Evolutionary conservation across 805 yeast species (phyloP), one percentile per base, ranked within the genome.

Genomic region (Candida anglica): DNA sequence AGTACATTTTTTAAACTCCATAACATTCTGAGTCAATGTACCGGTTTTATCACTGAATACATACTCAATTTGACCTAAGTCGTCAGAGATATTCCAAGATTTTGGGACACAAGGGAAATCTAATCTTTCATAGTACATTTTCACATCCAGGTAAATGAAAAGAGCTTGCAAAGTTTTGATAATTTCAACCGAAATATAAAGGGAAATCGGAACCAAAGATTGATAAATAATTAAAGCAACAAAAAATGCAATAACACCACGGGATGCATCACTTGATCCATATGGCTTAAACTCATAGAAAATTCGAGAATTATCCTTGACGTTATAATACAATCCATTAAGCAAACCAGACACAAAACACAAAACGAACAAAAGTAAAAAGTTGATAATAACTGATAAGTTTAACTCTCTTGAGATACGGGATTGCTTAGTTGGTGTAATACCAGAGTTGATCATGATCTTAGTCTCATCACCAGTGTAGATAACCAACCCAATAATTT

Each of bases 31-130:
- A 5, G 94, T 84, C 47, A 84, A 64, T 0, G 94, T 84, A 23
- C 94, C 94, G 0, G 94, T 84, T 56, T 84, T 84, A 62, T 84
- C 94, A 53, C 87, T 79, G 56, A 84, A 84, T 27, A 84, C 73
- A 52, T 81, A 84, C 55, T 84, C 93, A 39, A 84, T 79, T 53
- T 84, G 94, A 14, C 94, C 94, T 42, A 84, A 67, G 55, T 84
- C 94, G 58, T 84, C 94, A 5, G 88, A 80, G 28, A 84, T 80
- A 41, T 79, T 79, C 94, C 94, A 84, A 1, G 89, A 74, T 47
- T 83, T 82, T 2, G 94, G 91, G 1, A 79, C 71, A 54, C 91
- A 82, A 0, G 91, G 88, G 49, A 75, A 81, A 56, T 85, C 88
- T 30, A 81, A 60, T 36, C 58, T 69, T 33, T 71, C 79, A 47